Conservation (phyloP, 495 filamentous ascomycete species). For the Trichoderma reesei region DNA sequence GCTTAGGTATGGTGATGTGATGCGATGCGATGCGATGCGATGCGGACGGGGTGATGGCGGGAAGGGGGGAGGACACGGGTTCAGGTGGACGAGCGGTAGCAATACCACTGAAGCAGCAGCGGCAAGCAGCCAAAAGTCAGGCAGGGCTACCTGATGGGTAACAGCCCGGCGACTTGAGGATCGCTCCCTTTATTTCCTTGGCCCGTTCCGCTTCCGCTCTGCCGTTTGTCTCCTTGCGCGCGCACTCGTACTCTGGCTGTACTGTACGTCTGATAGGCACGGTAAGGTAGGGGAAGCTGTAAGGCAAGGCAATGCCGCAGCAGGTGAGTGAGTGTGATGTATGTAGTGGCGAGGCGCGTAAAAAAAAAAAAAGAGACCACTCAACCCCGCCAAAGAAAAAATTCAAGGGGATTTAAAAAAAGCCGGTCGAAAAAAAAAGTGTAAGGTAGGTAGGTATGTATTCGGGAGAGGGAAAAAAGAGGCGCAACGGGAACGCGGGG, state of each 20-base stretch:
- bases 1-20: not conserved
- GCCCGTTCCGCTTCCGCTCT: not conserved
- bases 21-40: too few species aligned
- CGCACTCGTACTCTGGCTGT: not conserved
- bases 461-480: slow-evolving; percentile 3
- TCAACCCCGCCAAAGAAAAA: slow-evolving; percentile 6
- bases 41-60: not conserved
- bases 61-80: not conserved
- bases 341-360: not conserved
- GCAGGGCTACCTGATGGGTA: not conserved
- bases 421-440: not conserved
- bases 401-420: slow-evolving; percentile 4
- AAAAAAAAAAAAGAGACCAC: too few species aligned
- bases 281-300: not conserved
- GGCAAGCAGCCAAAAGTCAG: too few species aligned
- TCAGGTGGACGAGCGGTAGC: not conserved
- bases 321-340: too few species aligned
- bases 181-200: not conserved
- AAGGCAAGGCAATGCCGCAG: too few species aligned
- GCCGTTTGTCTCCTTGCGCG: not conserved
- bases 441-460: too few species aligned
- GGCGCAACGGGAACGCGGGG: slow-evolving; percentile 5
- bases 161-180: not conserved
- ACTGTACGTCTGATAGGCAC: not conserved
- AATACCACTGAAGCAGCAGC: too few species aligned